Evolutionary conservation across 1,284 basidiomycete genomes (phyloP), one percentile per base, ranked within the genome.

Genomic region (Papiliotrema laurentii): DNA sequence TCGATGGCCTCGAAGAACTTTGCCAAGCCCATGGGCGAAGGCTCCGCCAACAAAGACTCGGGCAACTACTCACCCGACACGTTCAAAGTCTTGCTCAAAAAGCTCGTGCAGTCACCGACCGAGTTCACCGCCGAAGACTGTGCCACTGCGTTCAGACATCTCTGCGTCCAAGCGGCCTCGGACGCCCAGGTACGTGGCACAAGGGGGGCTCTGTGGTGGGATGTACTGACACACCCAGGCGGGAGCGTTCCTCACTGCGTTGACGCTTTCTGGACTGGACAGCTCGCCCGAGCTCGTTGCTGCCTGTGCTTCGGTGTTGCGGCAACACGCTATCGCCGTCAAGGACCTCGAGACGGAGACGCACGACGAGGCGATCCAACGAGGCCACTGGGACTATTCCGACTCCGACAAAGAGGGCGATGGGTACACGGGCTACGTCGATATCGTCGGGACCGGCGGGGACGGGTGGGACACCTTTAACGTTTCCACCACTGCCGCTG

Each of bases 391-490:
- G 72, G 71, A 74, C 51, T 74, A 72, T 49, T 47, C 56, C 27
- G 61, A 69, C 34, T 63, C 69, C 16, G 72, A 72, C 50, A 63
- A 62, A 18, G 66, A 71, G 37, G 69, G 70, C 0, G 69, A 71
- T 47, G 69, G 65, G 2, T 73, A 74, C 48, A 57, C 56, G 2
- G 70, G 72, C 2, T 54, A 72, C 38, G 75, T 76, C 10, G 83
- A 77, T 74, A 82, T 78, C 53, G 85, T 85, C 45, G 81, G 87
- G 14, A 87, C 85, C 0, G 94, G 94, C n/a, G 94, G 94, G 11
- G 94, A 97, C 74, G 93, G 93, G 0, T 85, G 94, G 75, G 90
- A 97, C 65, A 87, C 94, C 0, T 98, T 94, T 80, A 97, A 98
- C 70, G 93, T 97, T 38, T 94, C 90, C 64, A 97, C 94, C 0